phyloP scores from a whole-genome alignment of 148 eudicot genomes.

The Suaeda aralocaspica region DNA sequence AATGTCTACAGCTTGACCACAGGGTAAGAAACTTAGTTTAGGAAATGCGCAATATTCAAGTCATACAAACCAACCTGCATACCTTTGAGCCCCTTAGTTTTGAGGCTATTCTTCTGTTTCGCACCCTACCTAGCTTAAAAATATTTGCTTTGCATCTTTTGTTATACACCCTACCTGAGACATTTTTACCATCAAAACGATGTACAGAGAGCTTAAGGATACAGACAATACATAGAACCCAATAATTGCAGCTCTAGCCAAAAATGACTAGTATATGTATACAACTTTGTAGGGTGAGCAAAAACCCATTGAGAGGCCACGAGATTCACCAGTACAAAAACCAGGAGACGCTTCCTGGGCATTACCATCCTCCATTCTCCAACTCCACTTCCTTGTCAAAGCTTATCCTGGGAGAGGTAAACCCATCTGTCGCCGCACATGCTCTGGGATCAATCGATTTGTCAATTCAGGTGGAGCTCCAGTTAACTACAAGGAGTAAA shows the following conservation, averaged over 20 bases:
- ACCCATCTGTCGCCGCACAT: constrained; percentile 53
- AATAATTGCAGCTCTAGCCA: constrained; percentile 18
- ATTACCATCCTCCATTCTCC: constrained; percentile 6
- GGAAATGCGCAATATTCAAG: background rate
- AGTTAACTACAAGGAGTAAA: constrained; percentile 40
- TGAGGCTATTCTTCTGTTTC: constrained; percentile 15
- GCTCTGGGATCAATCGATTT: constrained; percentile 67
- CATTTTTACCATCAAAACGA: constrained; percentile 18
- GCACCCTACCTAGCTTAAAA: constrained; percentile 17
- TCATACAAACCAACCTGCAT: constrained; percentile 19
- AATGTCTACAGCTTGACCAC: constrained; percentile 13
- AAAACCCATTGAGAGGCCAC: background rate
- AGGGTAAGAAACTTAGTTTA: constrained; percentile 3
- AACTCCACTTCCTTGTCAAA: background rate
- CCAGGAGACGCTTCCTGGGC: background rate
- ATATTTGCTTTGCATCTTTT: constrained; percentile 18
- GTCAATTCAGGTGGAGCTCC: constrained; percentile 67
- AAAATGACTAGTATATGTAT: constrained; percentile 16
- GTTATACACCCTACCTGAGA: constrained; percentile 16
- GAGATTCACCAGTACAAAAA: constrained; percentile 11
- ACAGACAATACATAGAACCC: constrained; percentile 13
- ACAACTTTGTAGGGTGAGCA: constrained; percentile 19
- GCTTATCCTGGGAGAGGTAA: constrained; percentile 36
- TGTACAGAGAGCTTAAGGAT: constrained; percentile 21
- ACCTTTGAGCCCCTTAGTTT: constrained; percentile 12